Base-by-base conservation (phyloP, 2,329 filamentous ascomycete genomes). In the Ascochyta pisi region DNA sequence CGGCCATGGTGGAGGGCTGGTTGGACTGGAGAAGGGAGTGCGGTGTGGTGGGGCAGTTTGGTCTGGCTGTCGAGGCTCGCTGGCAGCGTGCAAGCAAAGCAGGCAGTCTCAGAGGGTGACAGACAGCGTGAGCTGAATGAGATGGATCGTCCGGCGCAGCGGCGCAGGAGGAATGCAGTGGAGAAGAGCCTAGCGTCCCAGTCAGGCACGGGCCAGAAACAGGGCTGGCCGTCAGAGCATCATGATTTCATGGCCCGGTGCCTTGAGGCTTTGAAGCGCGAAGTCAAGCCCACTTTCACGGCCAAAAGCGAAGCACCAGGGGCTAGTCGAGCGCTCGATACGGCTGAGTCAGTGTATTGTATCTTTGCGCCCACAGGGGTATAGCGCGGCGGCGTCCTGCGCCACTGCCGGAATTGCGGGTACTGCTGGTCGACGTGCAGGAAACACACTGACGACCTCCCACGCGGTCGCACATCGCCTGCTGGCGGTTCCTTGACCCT, bases 1-100 rank as follows among this genome's bases (percentile, higher is more conserved):
- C 66, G 43, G 71, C 67, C 73, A 75, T 76, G 63, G 58, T 61
- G 64, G 59, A 60, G 55, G 49, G 48, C 54, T 26, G 24, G 29
- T 43, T 53, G 58, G 19, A 19, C 19, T 19, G 19, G 19, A 61
- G 57, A 44, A 37, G 44, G 48, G 44, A 31, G 19, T 12, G 46
- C 37, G 41, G 34, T 31, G 23, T n/a, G 40, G n/a, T n/a, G 7
- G 33, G 33, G 33, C 15, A 10, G 27, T 29, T 10, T 29, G 27
- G 27, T 29, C 10, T 29, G 27, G 35, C 46, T 45, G 41, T 46
- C 29, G 42, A 50, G 16, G 41, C 29, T 41, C 41, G 53, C 53
- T 39, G 37, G 37, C 37, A 13, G 37, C 3, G 33, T 31, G 29
- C 29, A 31, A 39, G 22, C 31, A 35, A n/a, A 13, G 29, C 29